phyloP scores from a whole-genome alignment of 257 asterid genomes.

The Coffea eugenioides region DNA sequence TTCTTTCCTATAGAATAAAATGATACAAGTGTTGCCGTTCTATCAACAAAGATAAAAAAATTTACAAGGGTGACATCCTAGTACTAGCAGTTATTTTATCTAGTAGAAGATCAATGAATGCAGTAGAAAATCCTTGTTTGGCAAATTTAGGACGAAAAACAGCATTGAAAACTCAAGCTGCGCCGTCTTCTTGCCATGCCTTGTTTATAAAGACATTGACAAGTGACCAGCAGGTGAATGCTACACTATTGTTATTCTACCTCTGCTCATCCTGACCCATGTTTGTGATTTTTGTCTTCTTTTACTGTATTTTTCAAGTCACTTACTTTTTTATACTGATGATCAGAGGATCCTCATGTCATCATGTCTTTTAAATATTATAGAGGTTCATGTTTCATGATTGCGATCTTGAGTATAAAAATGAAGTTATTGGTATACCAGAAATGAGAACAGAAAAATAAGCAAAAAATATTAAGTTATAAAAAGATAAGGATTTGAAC shows the following conservation, averaged over 20 bases:
- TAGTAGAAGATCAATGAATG: background rate
- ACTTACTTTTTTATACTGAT: too few species aligned
- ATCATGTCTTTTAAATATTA: too few species aligned
- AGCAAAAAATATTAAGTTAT: background rate
- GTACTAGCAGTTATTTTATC: background rate
- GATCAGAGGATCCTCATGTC: background rate
- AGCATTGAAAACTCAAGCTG: background rate
- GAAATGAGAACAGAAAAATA: background rate
- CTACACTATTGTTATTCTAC: too few species aligned
- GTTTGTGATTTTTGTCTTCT: background rate
- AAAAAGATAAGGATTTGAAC: background rate
- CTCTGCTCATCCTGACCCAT: background rate
- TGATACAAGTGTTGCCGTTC: too few species aligned
- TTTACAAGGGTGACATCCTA: background rate
- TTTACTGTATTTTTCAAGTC: background rate
- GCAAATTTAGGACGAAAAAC: background rate
- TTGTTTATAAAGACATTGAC: background rate
- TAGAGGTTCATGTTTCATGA: too few species aligned
- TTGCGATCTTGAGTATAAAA: background rate
- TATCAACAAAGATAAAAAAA: too few species aligned
- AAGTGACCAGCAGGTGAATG: background rate
- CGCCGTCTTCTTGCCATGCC: background rate
- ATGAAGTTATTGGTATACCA: background rate
- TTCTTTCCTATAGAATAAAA: too few species aligned
- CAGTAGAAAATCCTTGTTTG: background rate